phyloP scores from a whole-genome alignment of 257 asterid genomes.

The Cruciata laevipes region DNA sequence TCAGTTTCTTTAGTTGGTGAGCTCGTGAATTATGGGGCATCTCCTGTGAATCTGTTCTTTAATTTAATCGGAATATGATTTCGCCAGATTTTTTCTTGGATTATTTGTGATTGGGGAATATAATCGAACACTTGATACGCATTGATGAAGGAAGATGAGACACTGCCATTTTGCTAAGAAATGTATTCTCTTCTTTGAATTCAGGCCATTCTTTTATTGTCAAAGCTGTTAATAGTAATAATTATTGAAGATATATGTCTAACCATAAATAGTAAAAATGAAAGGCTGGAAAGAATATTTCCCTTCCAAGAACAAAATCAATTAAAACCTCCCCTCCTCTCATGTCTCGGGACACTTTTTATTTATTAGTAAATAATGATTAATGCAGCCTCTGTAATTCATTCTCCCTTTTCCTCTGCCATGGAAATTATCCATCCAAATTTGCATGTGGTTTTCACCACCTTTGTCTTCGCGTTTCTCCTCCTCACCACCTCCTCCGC shows the following conservation, averaged over 20 bases:
- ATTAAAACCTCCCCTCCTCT: not conserved
- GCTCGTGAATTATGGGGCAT: no score
- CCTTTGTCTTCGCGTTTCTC: conserved; percentile 18
- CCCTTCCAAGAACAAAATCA: not conserved
- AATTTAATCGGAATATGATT: no score
- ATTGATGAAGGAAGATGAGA: no score
- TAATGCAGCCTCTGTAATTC: not conserved
- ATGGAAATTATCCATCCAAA: conserved; percentile 11
- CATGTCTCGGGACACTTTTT: not conserved
- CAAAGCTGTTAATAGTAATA: no score
- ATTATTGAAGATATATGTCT: not conserved
- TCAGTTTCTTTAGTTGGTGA: no score
- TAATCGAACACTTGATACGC: not conserved
- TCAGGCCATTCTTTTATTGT: no score
- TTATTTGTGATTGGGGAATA: not conserved
- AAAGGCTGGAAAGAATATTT: not conserved
- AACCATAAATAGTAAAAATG: not conserved
- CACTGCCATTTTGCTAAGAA: not conserved
- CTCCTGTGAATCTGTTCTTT: no score
- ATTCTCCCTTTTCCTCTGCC: not conserved
- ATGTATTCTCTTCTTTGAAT: not conserved
- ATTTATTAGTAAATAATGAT: no score
- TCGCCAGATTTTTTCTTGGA: no score
- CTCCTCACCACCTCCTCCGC: conserved; percentile 1
- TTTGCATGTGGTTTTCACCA: not conserved